Percentiles rank a stretch among this genome's conserved stretches.
phyloP scores from a whole-genome alignment of 331 rosid genomes.

The Acacia pycnantha region DNA sequence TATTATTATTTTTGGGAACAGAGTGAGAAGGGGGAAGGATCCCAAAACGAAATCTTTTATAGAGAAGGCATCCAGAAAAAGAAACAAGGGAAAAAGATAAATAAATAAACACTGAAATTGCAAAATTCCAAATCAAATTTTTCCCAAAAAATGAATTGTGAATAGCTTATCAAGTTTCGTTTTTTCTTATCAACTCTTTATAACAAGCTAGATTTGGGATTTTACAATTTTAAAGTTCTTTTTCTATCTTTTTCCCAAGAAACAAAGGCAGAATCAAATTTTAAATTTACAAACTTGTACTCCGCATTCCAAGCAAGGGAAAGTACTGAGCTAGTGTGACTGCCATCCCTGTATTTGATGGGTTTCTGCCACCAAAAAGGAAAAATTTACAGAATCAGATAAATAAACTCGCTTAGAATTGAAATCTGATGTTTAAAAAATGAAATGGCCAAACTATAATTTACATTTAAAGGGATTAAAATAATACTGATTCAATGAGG shows the following conservation, averaged over 20 bases:
- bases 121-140: too few species aligned
- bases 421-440: constrained; percentile 4
- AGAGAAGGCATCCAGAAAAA: constrained; percentile 14
- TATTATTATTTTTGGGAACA: background rate
- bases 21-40: background rate
- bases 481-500: background rate
- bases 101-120: too few species aligned
- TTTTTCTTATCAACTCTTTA: too few species aligned
- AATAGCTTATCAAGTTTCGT: too few species aligned
- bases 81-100: background rate
- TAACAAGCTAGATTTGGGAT: too few species aligned
- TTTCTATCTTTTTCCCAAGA: background rate
- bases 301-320: background rate
- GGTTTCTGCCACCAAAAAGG: constrained; percentile 47
- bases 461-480: background rate
- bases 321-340: constrained; percentile 80
- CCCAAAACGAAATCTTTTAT: background rate
- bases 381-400: constrained; percentile 24
- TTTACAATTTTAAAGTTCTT: too few species aligned
- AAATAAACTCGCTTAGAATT: background rate
- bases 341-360: constrained; percentile 69
- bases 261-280: constrained; percentile 22
- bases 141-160: too few species aligned
- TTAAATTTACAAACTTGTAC: constrained; percentile 58
- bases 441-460: background rate